Percentiles rank a stretch among this genome's conserved stretches.
Conservation (phyloP, 1,284 basidiomycete genomes). For the Boletus subluridellus region DNA sequence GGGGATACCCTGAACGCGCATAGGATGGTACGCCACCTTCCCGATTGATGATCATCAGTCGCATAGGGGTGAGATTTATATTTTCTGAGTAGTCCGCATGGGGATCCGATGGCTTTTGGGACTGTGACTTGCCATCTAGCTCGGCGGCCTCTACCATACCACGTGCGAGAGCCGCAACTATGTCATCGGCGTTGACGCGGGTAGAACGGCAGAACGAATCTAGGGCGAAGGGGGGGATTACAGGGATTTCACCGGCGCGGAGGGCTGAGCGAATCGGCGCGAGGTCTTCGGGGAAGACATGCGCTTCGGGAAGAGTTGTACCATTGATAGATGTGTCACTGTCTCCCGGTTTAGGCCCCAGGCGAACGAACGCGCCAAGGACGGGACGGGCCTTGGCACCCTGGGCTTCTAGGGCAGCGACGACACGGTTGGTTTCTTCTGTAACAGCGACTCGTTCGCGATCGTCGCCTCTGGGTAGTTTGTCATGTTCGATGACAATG, state of each 20-base stretch:
- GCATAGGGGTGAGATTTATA: conserved; percentile 83
- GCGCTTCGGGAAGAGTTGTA: conserved; percentile 60
- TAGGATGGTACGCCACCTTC: conserved; percentile 98
- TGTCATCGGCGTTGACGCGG: conserved; percentile 86
- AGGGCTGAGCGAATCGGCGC: conserved; percentile 84
- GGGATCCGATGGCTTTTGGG: conserved; percentile 19
- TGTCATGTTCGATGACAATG: conserved; percentile 91
- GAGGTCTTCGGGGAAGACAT: conserved; percentile 73
- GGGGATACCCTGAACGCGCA: conserved; percentile 90
- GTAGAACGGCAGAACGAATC: conserved; percentile 87
- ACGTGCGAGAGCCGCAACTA: conserved; percentile 83
- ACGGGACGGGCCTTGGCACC: conserved; percentile 87
- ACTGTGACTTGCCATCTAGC: conserved; percentile 34
- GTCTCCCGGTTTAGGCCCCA: conserved; percentile 71
- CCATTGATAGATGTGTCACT: conserved; percentile 37
- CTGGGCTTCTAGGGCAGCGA: conserved; percentile 79
- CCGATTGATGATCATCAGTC: conserved; percentile 96
- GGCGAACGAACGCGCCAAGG: conserved; percentile 78
- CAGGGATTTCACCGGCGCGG: conserved; percentile 90
- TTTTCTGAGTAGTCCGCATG: conserved; percentile 41
- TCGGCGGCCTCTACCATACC: conserved; percentile 76
- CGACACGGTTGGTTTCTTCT: conserved; percentile 79
- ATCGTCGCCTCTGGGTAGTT: conserved; percentile 63
- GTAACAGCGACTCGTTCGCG: conserved; percentile 60
- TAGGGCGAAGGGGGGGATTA: conserved; percentile 91